Evolutionary conservation across 495 filamentous ascomycete genomes (phyloP), one percentile per base, ranked within the genome.

Genomic region (Penicillium steckii): DNA sequence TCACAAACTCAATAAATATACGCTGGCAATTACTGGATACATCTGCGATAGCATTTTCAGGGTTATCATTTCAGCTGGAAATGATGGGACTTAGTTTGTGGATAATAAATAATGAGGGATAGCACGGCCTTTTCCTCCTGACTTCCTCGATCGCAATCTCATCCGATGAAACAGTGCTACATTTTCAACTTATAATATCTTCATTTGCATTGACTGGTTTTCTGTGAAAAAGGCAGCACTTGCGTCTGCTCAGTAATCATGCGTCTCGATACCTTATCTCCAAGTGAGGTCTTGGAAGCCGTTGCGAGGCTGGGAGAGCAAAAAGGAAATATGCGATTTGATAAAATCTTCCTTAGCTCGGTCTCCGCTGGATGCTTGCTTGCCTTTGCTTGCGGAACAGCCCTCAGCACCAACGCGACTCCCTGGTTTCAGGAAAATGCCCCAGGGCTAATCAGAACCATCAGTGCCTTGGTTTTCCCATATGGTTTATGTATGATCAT

Each of bases 361-460:
- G 71, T 80, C 22, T 78, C 78, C 35, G 74, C 76, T 2, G 80
- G 81, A 1, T 73, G 74, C 37, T 52, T 83, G 21, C 68, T 82
- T n/a, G 70, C 73, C 19, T 80, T 83, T 48, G 80, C 75, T 6
- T 80, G 74, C 32, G 81, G 77, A 6, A 75, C 76, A 2, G 54
- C 67, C 1, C 66, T 85, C n/a, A 75, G 70, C 42, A 79, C 77
- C 22, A 80, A 73, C 50, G 65, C 79, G 2, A 64, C 80, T 1
- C 77, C 82, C 1, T 87, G 84, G 83, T 84, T 78, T 49, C 70
- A 78, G 41, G 74, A 80, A 8, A 85, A 85, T 59, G 82, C 82
- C 5, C 75, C 78, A 0, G 82, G 84, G 1, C 62, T 86, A 38
- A 78, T 87, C 35, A 74, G 80, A 9, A 81, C 76, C 1, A 72